Percentiles rank a stretch among this genome's conserved stretches.
Evolutionary conservation across 1,139 yeast species (phyloP).

Genomic region (Diutina sp.): DNA sequence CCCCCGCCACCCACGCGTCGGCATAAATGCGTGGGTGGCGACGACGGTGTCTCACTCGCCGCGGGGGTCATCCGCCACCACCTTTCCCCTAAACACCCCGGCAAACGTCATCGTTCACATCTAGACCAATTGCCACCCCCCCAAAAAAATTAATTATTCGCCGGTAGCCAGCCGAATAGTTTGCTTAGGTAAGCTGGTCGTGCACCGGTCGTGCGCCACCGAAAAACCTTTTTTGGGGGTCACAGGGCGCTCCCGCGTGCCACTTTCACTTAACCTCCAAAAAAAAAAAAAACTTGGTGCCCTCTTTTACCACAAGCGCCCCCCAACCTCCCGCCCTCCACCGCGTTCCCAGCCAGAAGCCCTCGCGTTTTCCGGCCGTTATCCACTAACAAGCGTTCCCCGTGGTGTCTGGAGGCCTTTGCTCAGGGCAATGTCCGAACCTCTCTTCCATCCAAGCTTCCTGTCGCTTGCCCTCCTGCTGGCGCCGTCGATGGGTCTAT

Average conservation of each 20-base stretch:
- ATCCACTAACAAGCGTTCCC: neutral
- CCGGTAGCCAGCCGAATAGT: no score
- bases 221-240: neutral
- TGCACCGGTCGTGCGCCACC: neutral
- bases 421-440: constrained; percentile 1
- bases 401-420: neutral
- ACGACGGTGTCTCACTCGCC: no score
- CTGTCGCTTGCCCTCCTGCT: neutral
- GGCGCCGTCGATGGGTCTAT: neutral
- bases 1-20: neutral
- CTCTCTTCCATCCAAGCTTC: constrained; percentile 1
- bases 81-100: no score
- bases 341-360: neutral
- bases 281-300: neutral
- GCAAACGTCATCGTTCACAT: no score
- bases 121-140: neutral
- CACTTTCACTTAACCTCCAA: neutral
- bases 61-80: no score
- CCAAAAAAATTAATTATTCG: neutral
- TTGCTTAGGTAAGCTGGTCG: neutral
- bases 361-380: neutral
- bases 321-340: neutral
- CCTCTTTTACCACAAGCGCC: neutral
- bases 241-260: neutral
- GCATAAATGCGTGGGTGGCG: neutral